phyloP scores from a whole-genome alignment of 352 stramenopile genomes.

The Phytophthora sojae region DNA sequence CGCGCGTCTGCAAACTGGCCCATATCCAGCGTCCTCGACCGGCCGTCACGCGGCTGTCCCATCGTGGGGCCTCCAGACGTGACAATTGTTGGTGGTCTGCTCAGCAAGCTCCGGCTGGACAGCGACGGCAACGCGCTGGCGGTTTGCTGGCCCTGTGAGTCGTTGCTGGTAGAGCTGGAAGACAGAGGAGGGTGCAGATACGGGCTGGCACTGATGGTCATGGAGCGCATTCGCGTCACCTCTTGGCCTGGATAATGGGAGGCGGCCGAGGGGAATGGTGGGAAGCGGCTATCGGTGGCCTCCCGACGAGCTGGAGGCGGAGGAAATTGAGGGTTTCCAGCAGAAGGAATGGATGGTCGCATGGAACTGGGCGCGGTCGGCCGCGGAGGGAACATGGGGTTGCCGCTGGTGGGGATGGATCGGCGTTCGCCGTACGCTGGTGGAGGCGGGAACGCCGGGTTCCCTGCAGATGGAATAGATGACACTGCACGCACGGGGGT shows the following conservation, averaged over 20 bases:
- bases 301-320: slow-evolving; percentile 61
- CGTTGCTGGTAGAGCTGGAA: slow-evolving; percentile 16
- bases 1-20: slow-evolving; percentile 79
- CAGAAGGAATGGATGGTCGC: slow-evolving; percentile 61
- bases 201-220: slow-evolving; percentile 67
- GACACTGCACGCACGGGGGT: slow-evolving; percentile 19
- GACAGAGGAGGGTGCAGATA: slow-evolving; percentile 42
- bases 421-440: slow-evolving; percentile 59
- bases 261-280: slow-evolving; percentile 21
- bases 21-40: slow-evolving; percentile 89
- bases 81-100: slow-evolving; percentile 33
- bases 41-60: slow-evolving; percentile 77
- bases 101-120: slow-evolving; percentile 55
- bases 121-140: slow-evolving; percentile 62
- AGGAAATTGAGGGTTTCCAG: slow-evolving; percentile 64
- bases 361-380: slow-evolving; percentile 33
- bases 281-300: slow-evolving; percentile 40
- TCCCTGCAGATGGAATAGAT: slow-evolving; percentile 69
- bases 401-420: slow-evolving; percentile 71
- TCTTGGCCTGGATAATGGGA: slow-evolving; percentile 42
- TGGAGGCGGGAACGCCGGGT: slow-evolving; percentile 65
- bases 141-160: slow-evolving; percentile 30
- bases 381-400: slow-evolving; percentile 79
- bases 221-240: slow-evolving; percentile 55
- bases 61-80: slow-evolving; percentile 54